Conservation (phyloP, 805 yeast species). For the Saccharomyces eubayanus region DNA sequence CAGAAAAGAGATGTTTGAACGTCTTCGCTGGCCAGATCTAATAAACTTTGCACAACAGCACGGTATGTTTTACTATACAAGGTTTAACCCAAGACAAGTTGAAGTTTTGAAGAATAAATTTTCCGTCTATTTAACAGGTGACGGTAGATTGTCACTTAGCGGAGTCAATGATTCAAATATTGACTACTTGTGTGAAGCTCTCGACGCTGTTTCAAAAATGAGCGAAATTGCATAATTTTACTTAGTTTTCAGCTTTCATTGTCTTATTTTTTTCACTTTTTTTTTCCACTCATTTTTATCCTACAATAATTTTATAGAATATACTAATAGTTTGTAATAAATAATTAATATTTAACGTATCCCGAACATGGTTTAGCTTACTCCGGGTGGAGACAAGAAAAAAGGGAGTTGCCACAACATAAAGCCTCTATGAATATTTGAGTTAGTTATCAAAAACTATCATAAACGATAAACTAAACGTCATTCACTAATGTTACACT, state of each 20-base stretch:
- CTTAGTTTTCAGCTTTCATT: neutral
- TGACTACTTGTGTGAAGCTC: constrained; percentile 38
- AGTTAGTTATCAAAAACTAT: neutral
- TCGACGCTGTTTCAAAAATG: constrained; percentile 6
- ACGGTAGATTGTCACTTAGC: constrained; percentile 87
- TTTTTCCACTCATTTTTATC: neutral
- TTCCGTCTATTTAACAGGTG: constrained; percentile 77
- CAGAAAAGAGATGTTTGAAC: constrained; percentile 54
- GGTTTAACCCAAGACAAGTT: constrained; percentile 65
- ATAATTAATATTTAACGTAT: neutral
- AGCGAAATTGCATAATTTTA: neutral
- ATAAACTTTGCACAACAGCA: constrained; percentile 53
- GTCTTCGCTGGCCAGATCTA: constrained; percentile 78
- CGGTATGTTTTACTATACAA: constrained; percentile 96
- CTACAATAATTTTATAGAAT: neutral
- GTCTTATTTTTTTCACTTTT: neutral
- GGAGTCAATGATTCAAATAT: constrained; percentile 80
- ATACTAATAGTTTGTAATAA: neutral
- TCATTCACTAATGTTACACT: neutral
- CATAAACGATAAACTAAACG: neutral
- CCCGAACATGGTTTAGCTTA: no score
- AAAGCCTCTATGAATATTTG: neutral
- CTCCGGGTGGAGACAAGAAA: no score
- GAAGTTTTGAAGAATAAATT: constrained; percentile 57
- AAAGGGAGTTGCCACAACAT: neutral